Evolutionary conservation across 2,329 filamentous ascomycete genomes (phyloP), one percentile per base, ranked within the genome.

Genomic region (Claviceps arundinis): DNA sequence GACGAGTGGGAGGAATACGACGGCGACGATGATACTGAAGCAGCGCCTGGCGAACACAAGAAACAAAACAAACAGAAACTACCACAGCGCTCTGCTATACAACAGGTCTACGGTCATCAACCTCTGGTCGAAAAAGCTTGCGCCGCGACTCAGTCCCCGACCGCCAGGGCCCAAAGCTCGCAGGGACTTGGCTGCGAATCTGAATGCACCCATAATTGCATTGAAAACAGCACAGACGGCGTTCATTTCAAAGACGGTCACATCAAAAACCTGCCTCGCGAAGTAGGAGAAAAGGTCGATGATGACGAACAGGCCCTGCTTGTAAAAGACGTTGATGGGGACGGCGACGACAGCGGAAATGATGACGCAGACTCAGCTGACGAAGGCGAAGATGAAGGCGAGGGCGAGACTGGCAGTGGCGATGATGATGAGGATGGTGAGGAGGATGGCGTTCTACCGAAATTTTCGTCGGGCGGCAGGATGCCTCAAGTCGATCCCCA

Each of bases 241-340:
- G 82, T 97, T 47, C 76, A 95, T n/a, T 82, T 96, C 52, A 78
- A 97, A 66, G 93, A 95, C 72, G 91, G 93, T 0, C 93, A 97
- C 69, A 65, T 96, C 50, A 65, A 77, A 49, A 62, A 63, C 65
- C 78, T 61, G 81, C 88, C 75, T 61, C 70, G 62, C 65, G 78
- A 67, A 74, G 84, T 63, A 68, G 70, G 43, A 44, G 41, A 47
- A 50, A 26, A 30, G 11, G 37, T 34, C 5, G 40, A 50, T 14
- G 11, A 40, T 24, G 34, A 26, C 8, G 42, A 50, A 17, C 19
- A 38, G 37, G 42, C 26, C 1, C 5, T 24, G 16, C 16, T 40
- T 11, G 41, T 41, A 19, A 38, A 40, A 5, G 38, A 41, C 17
- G 9, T 11, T 11, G 4, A 11, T 34, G 63, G 65, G 2, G 63